Evolutionary conservation across 768 basidiomycete species (phyloP).

Genomic region (Collybia sordida): DNA sequence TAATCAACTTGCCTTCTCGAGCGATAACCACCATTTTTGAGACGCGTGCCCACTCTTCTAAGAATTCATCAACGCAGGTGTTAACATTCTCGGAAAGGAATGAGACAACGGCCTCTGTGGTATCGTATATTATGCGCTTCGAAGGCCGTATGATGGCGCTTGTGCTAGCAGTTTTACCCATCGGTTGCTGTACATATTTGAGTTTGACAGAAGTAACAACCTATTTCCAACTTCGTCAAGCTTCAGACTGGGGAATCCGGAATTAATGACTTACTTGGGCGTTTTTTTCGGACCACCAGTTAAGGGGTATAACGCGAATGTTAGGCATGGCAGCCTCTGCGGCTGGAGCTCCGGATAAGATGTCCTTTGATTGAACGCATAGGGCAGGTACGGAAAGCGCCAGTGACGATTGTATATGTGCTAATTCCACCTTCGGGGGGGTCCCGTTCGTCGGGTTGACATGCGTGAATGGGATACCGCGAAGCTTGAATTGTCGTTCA

Average conservation of each 20-base stretch:
- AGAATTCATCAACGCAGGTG: conserved; percentile 85
- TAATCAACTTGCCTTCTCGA: conserved; percentile 62
- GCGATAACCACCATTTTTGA: conserved; percentile 95
- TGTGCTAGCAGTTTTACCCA: conserved; percentile 66
- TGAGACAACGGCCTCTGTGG: conserved; percentile 83
- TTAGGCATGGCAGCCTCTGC: conserved; percentile 93
- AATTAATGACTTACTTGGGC: conserved; percentile 44
- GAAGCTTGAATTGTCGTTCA: conserved; percentile 82
- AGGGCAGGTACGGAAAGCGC: conserved; percentile 80
- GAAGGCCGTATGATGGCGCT: conserved; percentile 77
- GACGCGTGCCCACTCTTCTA: conserved; percentile 91
- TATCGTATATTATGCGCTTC: conserved; percentile 88
- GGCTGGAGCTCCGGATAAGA: conserved; percentile 80
- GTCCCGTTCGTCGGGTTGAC: conserved; percentile 57
- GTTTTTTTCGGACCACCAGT: conserved; percentile 88
- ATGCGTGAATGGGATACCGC: conserved; percentile 74
- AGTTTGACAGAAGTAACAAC: conserved; percentile 90
- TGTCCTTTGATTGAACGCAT: conserved; percentile 79
- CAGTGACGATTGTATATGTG: conserved; percentile 68
- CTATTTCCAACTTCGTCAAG: conserved; percentile 27
- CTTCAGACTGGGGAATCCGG: neutral
- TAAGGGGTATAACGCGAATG: conserved; percentile 82
- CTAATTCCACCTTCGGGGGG: conserved; percentile 43
- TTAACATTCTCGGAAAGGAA: conserved; percentile 87
- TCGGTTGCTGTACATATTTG: conserved; percentile 85